These are phyloP conservation scores for Diplocarpon rosae DNA, from an alignment of 2,329 filamentous ascomycete genomes.

Conservation along the genomic window DNA sequence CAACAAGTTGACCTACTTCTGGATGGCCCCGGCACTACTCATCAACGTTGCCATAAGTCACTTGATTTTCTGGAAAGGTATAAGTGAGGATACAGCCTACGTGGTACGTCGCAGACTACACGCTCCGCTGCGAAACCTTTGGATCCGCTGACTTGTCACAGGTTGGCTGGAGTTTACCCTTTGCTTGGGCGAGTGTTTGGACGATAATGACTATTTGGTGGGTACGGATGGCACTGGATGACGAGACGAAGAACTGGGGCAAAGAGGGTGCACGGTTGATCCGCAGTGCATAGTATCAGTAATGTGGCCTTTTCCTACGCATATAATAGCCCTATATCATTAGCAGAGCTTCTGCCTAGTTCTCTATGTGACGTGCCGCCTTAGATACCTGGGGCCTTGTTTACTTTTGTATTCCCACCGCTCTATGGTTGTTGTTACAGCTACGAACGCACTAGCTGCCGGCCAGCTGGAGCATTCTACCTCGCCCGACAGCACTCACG, in stretches of 20 bases:
- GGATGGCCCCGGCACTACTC: slow-evolving; percentile 28
- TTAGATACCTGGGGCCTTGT: too few relatives aligned
- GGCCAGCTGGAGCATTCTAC: too few relatives aligned
- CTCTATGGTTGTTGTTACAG: too few relatives aligned
- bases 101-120: background rate
- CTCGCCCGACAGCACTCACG: too few relatives aligned
- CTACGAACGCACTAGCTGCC: too few relatives aligned
- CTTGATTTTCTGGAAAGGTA: slow-evolving; percentile 1
- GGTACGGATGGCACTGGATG: slow-evolving; percentile 1
- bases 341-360: too few relatives aligned
- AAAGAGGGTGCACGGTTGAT: slow-evolving; percentile 1
- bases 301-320: too few relatives aligned
- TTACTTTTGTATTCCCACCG: too few relatives aligned
- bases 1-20: slow-evolving; percentile 39
- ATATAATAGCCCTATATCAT: too few relatives aligned
- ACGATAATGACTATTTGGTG: slow-evolving; percentile 1
- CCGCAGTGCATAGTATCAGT: background rate
- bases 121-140: background rate
- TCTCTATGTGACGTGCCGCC: too few relatives aligned
- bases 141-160: background rate
- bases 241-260: slow-evolving; percentile 1
- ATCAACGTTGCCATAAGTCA: background rate
- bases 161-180: slow-evolving; percentile 3
- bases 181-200: slow-evolving; percentile 2
- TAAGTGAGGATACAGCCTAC: slow-evolving; percentile 4